Percentiles rank a stretch among this genome's conserved stretches.
These are phyloP conservation scores for Saccharum hybrid DNA, from an alignment of 202 grass and related monocot species.

Conservation along the genomic window DNA sequence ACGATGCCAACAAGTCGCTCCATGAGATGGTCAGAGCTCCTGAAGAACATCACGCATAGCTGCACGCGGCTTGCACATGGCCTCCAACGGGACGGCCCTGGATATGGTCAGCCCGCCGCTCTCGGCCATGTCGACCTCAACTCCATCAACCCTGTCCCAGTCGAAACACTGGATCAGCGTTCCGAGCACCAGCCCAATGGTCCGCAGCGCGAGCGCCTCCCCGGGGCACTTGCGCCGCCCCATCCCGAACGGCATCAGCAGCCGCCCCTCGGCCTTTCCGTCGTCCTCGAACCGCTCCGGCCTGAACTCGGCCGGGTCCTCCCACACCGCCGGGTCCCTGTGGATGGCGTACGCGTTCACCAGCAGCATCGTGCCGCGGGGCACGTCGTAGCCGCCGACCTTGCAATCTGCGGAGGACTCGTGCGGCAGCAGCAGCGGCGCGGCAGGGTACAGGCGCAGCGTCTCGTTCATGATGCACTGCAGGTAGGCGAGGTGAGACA, in stretches of 20 bases:
- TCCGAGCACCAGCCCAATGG: slow-evolving; percentile 32
- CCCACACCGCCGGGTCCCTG: slow-evolving; percentile 52
- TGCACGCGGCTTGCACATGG: slow-evolving; percentile 32
- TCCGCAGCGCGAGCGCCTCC: slow-evolving; percentile 46
- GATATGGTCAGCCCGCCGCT: slow-evolving; percentile 40
- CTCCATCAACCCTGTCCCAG: slow-evolving; percentile 32
- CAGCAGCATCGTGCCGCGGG: slow-evolving; percentile 50
- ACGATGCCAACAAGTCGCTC: neutral
- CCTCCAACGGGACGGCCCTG: slow-evolving; percentile 40
- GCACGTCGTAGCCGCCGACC: slow-evolving; percentile 54
- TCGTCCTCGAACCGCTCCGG: slow-evolving; percentile 59
- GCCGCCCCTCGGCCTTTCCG: slow-evolving; percentile 1
- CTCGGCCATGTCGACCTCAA: slow-evolving; percentile 46
- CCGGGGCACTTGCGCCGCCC: slow-evolving; percentile 65
- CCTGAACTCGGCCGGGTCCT: slow-evolving; percentile 9
- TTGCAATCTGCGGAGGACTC: slow-evolving; percentile 51
- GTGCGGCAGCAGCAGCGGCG: slow-evolving; percentile 58
- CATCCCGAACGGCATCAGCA: slow-evolving; percentile 75
- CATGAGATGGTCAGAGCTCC: slow-evolving; percentile 43
- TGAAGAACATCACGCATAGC: slow-evolving; percentile 38
- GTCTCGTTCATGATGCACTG: slow-evolving; percentile 44
- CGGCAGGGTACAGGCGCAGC: slow-evolving; percentile 55
- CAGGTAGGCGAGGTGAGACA: slow-evolving; percentile 53
- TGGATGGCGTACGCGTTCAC: slow-evolving; percentile 64
- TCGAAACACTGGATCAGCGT: slow-evolving; percentile 64